Base-by-base conservation (phyloP, 768 basidiomycete genomes). In the Pulveroboletus ravenelii region DNA sequence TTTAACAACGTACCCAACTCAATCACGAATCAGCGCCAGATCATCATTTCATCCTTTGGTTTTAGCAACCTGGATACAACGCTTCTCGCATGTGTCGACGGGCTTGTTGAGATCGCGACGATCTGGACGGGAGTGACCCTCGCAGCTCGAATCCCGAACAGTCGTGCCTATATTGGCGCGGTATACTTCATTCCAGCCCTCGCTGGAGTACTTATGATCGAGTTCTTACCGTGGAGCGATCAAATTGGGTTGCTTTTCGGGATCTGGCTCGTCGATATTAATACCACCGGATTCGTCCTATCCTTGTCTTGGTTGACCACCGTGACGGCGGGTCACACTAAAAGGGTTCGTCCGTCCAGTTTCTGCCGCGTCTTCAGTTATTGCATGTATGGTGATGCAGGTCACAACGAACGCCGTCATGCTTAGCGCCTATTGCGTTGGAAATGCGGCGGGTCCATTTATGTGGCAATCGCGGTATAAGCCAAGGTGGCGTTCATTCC, bases 401-500 rank as follows among this genome's bases (percentile, higher is more conserved):
- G 30, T 67, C 10, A 63, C 58, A 35, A 69, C 67, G 0, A 89
- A 89, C 59, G 85, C 88, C 0, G 80, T 90, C 54, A 78, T 89
- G 75, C 73, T 90, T 10, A 77, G 77, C 38, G 83, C 85, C 1
- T 90, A 89, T 60, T 81, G 81, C 55, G 53, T 82, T 18, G 79
- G 80, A 9, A 88, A 89, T 50, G 71, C 85, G 2, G 78, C 78
- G 0, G 81, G 80, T n/a, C 86, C 87, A 0, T 84, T 87, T 59
- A 86, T 89, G 84, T 89, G 87, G 87, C 78, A 82, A 60, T 71
- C 71, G 0, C 70, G 78, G 62, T 88, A 85, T 60, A 77, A 75
- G 52, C 87, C 85, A 6, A 76, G 84, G 84, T 83, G 48, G 13
- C 45, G 4, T 6, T 10, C 17, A 4, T 40, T 54, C 29, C 27